Evolutionary conservation across 306 rosid genomes (phyloP), one percentile per base, ranked within the genome.

Genomic region (Lathyrus sativus): DNA sequence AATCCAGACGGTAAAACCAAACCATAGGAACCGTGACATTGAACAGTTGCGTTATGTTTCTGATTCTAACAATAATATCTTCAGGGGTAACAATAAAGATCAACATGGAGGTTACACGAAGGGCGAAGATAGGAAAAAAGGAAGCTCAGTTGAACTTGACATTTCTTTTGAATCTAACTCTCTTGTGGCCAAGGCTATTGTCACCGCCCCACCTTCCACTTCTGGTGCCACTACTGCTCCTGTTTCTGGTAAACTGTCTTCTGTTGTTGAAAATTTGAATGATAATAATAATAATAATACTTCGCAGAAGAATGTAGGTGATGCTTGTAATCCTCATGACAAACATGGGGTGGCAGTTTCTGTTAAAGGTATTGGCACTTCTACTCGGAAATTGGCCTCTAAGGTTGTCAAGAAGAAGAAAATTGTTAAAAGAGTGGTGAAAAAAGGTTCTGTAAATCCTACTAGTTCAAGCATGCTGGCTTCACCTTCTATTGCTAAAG

Each of bases 81-180:
- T 77, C 62, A 78, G 86, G 74, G 85, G 89, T 10, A 88, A 76
- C 11, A 86, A 76, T 13, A 90, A 80, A 74, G 88, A 82, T 45
- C 90, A 85, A 44, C 70, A 39, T 73, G 78, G 75, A 12, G 84
- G 68, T 64, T 46, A 66, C 64, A 83, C 79, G 71, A 74, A 71
- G 37, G 83, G 41, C 26, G 88, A 75, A 68, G 50, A 62, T 15
- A 81, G 83, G 31, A 53, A 53, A 77, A 84, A 76, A 61, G 83
- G 81, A 64, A 88, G 89, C 33, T 89, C 89, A 0, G 83, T 93
- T 6, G 91, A 93, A 71, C 85, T 93, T 33, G 96, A 93, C 78
- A 87, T 93, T 56, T 93, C 98, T 2, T 93, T 88, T 11, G 90
- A 93, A 70, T 85, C 88, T 5, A 93, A 90, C 82, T 81, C 91